Percentiles rank a stretch among this genome's conserved stretches.
Conservation (phyloP, 2,329 filamentous ascomycete genomes). For the Fusarium miscanthi region DNA sequence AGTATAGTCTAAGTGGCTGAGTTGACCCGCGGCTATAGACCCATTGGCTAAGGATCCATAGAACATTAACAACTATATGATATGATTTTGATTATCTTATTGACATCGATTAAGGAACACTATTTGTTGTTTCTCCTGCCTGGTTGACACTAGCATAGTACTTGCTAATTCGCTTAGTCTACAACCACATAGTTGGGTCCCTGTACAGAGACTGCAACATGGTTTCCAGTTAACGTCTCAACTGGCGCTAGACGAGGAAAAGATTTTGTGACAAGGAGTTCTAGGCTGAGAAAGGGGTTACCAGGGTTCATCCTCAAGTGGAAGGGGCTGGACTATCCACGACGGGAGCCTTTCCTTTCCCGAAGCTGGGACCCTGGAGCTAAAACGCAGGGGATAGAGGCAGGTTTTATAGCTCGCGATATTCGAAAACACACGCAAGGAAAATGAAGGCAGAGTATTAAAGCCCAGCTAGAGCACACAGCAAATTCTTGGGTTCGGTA, state of each 20-base stretch:
- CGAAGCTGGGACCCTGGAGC: constrained; percentile 18
- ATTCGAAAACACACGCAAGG: constrained; percentile 7
- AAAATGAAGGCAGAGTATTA: constrained; percentile 28
- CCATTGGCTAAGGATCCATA: background rate
- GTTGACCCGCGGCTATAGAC: background rate
- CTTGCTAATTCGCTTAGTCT: background rate
- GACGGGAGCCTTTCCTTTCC: constrained; percentile 19
- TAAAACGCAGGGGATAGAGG: constrained; percentile 19
- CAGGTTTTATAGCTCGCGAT: constrained; percentile 28
- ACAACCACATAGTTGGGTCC: constrained; percentile 11
- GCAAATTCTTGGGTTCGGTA: constrained; percentile 19
- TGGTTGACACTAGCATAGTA: background rate
- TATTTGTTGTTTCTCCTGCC: background rate
- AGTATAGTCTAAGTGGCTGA: background rate
- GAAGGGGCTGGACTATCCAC: constrained; percentile 16
- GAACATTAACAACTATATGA: background rate
- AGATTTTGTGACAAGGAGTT: constrained; percentile 22
- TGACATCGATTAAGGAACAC: background rate
- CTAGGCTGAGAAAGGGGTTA: constrained; percentile 30
- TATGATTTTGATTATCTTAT: background rate
- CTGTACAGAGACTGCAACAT: constrained; percentile 24
- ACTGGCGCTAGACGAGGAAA: constrained; percentile 26
- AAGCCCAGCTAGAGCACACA: constrained; percentile 23
- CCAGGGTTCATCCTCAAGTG: constrained; percentile 12
- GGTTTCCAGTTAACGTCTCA: constrained; percentile 32